A percentile compares a stretch with the other conserved stretches of the same genome.
Conservation (phyloP, 805 yeast genomes). For the Cyberlindnera americana region DNA sequence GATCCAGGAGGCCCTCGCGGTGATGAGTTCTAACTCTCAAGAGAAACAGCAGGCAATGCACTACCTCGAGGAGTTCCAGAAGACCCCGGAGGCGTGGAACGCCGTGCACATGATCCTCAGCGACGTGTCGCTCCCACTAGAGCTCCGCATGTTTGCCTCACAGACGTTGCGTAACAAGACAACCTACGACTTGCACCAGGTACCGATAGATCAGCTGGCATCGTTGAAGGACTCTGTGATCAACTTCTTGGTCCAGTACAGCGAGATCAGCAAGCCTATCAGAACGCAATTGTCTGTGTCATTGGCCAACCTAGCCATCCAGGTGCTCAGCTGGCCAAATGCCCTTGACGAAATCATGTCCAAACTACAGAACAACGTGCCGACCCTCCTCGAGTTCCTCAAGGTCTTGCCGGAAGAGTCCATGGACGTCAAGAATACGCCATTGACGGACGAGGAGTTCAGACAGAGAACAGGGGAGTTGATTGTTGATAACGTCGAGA, state of each 20-base stretch:
- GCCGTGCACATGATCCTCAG: conserved; percentile 53
- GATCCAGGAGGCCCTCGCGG: conserved; percentile 25
- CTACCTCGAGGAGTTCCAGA: conserved; percentile 78
- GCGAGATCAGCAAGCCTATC: conserved; percentile 49
- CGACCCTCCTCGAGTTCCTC: conserved; percentile 68
- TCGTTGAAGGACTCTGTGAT: conserved; percentile 70
- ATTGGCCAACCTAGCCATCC: conserved; percentile 77
- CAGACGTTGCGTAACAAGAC: conserved; percentile 86
- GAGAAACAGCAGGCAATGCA: conserved; percentile 43
- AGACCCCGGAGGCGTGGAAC: conserved; percentile 80
- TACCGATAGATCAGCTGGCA: conserved; percentile 53
- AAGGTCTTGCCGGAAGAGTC: conserved; percentile 91
- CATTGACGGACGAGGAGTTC: conserved; percentile 80
- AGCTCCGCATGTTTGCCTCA: conserved; percentile 77
- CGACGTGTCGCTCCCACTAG: conserved; percentile 35
- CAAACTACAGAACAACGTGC: conserved; percentile 38
- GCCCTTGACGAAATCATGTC: conserved; percentile 67
- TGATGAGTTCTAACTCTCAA: conserved; percentile 25
- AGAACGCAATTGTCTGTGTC: conserved; percentile 81
- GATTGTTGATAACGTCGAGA: conserved; percentile 62
- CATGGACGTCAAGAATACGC: conserved; percentile 68
- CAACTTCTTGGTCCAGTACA: conserved; percentile 49
- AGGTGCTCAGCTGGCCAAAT: conserved; percentile 66
- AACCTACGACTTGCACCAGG: conserved; percentile 78
- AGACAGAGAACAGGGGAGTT: conserved; percentile 58